Evolutionary conservation across 108 stramenopile genomes (phyloP), one percentile per base, ranked within the genome.

Genomic region (Skeletonema tropicum): DNA sequence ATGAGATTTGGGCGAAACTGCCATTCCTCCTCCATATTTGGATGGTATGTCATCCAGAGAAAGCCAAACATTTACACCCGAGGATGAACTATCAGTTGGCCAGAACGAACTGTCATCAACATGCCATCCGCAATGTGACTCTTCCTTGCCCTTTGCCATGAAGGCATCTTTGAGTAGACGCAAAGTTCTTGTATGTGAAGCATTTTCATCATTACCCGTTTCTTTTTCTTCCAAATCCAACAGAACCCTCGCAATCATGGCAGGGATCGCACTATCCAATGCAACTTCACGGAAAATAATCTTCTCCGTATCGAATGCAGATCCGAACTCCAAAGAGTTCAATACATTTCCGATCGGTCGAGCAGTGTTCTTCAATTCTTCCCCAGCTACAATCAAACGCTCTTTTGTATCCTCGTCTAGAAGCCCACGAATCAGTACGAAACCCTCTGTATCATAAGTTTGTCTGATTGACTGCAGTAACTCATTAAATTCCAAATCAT

Each of bases 31-130:
- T 36, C 57, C 58, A 63, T 61, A 73, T 33, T 65, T 61, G 4
- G 25, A 14, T 1, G 74, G 80, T 55, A 80, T 80, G 3, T 75
- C 59, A 41, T 80, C 80, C 6, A 80, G 33, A 21, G 80, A 74
- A 26, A 80, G 59, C 80, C 80, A 80, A 1, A 65, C 80, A 70
- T 80, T 76, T 14, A 80, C 74, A 3, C 80, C 80, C 10, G 41
- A 32, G 31, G 66, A 66, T 13, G 67, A 32, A 5, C 64, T 35
- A 63, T 75, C 62, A 1, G 49, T 70, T 14, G 80, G 80, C 80
- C 80, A 80, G 19, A 80, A 76, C 5, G 57, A 68, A 41, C 55
- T 60, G 33, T 76, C 80, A 42, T 80, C 80, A 12, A 80, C 80
- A 36, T 80, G 80, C 80, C 80, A 80, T 3, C 74, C 80, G 26